Percentiles rank a stretch among this genome's conserved stretches.
Evolutionary conservation across 169 alveolate genomes (phyloP).

Genomic region (Eimeria sp.): DNA sequence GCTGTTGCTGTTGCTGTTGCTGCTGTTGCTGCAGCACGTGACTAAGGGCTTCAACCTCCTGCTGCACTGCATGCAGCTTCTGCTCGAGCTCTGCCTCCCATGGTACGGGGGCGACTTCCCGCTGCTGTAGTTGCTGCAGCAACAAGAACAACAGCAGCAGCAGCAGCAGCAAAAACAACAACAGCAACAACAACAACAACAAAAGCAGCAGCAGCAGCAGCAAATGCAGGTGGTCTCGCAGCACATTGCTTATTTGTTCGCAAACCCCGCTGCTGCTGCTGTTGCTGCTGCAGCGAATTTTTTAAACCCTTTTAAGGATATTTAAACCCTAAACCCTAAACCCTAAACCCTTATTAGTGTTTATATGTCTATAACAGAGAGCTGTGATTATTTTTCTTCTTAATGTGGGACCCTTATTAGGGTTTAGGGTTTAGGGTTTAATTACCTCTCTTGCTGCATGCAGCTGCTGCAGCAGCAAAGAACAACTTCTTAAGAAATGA

Average conservation of each 20-base stretch:
- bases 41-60: neutral
- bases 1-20: constrained; percentile 35
- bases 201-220: neutral
- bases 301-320: neutral
- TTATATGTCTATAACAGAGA: neutral
- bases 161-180: neutral
- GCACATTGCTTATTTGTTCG: no score
- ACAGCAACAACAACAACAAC: neutral
- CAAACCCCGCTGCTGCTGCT: neutral
- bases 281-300: neutral
- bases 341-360: neutral
- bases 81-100: constrained; percentile 35
- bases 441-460: constrained; percentile 6
- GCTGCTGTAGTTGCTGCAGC: constrained; percentile 20
- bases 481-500: constrained; percentile 61
- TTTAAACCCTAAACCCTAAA: constrained; percentile 21
- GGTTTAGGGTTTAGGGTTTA: constrained; percentile 2
- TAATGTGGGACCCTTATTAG: neutral
- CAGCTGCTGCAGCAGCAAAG: constrained; percentile 49
- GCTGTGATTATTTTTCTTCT: no score
- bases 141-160: constrained; percentile 11
- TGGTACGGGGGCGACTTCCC: neutral
- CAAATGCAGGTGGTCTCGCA: no score
- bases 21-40: constrained; percentile 52
- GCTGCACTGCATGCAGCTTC: constrained; percentile 51